These are phyloP conservation scores for Leishmania gerbilli DNA, from an alignment of 208 protist genomes.

Conservation along the genomic window DNA sequence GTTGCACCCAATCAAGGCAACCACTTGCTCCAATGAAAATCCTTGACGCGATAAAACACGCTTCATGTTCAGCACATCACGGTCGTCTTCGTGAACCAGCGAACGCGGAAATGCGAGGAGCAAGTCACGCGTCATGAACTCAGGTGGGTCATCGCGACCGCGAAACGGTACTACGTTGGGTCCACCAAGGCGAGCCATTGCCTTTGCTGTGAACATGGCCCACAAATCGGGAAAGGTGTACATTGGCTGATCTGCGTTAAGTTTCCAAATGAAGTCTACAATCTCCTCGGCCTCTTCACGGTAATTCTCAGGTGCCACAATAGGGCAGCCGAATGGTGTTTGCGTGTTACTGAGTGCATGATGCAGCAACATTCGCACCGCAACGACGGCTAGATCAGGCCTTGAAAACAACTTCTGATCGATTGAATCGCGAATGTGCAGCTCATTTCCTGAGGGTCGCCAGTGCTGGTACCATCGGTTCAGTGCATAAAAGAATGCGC, in stretches of 20 bases:
- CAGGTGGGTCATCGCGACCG: constrained; percentile 50
- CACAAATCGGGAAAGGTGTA: constrained; percentile 86
- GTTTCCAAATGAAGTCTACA: constrained; percentile 58
- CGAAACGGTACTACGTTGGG: constrained; percentile 59
- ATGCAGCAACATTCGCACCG: constrained; percentile 79
- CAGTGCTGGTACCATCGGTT: constrained; percentile 78
- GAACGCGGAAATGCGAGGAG: constrained; percentile 50
- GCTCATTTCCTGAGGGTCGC: constrained; percentile 69
- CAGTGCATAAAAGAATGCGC: constrained; percentile 54
- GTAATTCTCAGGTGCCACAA: constrained; percentile 71
- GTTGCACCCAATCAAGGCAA: constrained; percentile 69
- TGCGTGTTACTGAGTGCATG: constrained; percentile 68
- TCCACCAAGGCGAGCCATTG: constrained; percentile 73
- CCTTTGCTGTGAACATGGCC: constrained; percentile 74
- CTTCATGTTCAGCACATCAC: constrained; percentile 81
- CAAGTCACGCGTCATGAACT: constrained; percentile 21
- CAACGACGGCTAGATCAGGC: constrained; percentile 79
- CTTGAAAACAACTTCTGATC: constrained; percentile 76
- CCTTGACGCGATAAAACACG: constrained; percentile 67
- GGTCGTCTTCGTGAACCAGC: constrained; percentile 49
- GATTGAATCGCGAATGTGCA: constrained; percentile 53
- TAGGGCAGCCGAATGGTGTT: constrained; percentile 82
- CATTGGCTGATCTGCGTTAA: constrained; percentile 64
- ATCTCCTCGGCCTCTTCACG: constrained; percentile 70
- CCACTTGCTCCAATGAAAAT: constrained; percentile 74